Percentiles rank a stretch among this genome's conserved stretches.
These are phyloP conservation scores for Trichoderma atroviride DNA, from an alignment of 2,329 filamentous ascomycete species.

Conservation along the genomic window DNA sequence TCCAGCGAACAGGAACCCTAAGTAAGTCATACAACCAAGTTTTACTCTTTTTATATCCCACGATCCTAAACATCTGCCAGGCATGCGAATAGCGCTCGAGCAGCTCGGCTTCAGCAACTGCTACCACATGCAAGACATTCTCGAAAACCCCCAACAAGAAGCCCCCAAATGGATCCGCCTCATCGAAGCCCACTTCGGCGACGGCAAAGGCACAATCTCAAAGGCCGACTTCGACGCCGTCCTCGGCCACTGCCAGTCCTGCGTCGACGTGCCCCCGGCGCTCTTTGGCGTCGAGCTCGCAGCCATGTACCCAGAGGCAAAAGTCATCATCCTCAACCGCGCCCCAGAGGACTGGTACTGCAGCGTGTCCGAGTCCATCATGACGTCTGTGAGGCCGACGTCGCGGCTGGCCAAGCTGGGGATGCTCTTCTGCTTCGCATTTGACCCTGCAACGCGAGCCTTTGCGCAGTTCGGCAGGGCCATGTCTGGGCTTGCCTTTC, in stretches of 20 bases:
- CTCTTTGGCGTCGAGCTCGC: conserved; percentile 50
- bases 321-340: conserved; percentile 45
- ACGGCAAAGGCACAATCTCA: conserved; percentile 36
- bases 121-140: conserved; percentile 42
- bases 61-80: conserved; percentile 29
- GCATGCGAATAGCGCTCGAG: conserved; percentile 40
- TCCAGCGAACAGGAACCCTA: conserved; percentile 44
- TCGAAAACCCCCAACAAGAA: conserved; percentile 34
- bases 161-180: conserved; percentile 38
- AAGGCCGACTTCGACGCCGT: conserved; percentile 50
- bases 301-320: conserved; percentile 41
- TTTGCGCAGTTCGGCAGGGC: conserved; percentile 36
- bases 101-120: conserved; percentile 43
- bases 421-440: conserved; percentile 35
- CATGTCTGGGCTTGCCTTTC: conserved; percentile 34
- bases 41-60: background rate
- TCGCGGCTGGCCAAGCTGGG: background rate
- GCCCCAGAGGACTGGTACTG: conserved; percentile 45
- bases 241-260: conserved; percentile 52
- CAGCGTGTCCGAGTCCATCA: conserved; percentile 35
- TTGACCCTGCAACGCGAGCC: conserved; percentile 35
- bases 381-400: conserved; percentile 23
- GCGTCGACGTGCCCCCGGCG: conserved; percentile 58
- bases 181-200: conserved; percentile 39
- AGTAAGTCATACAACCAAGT: conserved; percentile 35